Evolutionary conservation across 345 rosid genomes (phyloP).

Genomic region (Dimocarpus longan): DNA sequence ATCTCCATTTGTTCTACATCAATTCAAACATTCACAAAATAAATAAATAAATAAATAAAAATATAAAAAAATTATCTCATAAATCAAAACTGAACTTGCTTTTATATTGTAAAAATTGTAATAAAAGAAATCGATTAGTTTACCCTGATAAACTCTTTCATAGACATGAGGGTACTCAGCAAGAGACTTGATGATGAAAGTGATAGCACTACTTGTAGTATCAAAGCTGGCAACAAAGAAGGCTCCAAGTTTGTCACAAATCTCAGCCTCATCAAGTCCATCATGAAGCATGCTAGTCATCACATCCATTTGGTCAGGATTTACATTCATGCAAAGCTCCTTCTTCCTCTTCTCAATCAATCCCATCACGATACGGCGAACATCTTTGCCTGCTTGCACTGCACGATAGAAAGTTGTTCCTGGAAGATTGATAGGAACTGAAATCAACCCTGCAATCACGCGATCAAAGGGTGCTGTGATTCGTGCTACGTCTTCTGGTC

Average conservation of each 20-base stretch:
- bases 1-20: slow-evolving; percentile 14
- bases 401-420: slow-evolving; percentile 30
- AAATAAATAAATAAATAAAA: too few relatives aligned
- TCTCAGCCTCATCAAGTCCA: slow-evolving; percentile 24
- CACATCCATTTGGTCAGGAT: slow-evolving; percentile 2
- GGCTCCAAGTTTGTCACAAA: slow-evolving; percentile 22
- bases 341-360: slow-evolving; percentile 30
- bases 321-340: slow-evolving; percentile 15
- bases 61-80: too few relatives aligned
- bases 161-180: slow-evolving; percentile 26
- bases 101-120: too few relatives aligned
- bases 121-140: too few relatives aligned
- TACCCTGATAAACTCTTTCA: slow-evolving; percentile 22
- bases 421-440: slow-evolving; percentile 36
- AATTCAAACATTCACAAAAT: too few relatives aligned
- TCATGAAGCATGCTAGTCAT: slow-evolving; percentile 24
- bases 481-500: slow-evolving; percentile 2
- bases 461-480: slow-evolving; percentile 23
- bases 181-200: slow-evolving; percentile 26
- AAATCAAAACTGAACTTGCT: too few relatives aligned
- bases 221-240: slow-evolving; percentile 36
- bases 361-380: slow-evolving; percentile 16
- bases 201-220: slow-evolving; percentile 30
- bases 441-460: slow-evolving; percentile 28
- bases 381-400: slow-evolving; percentile 24